Conservation (phyloP, 208 protist species). For the Trypanosoma avium region DNA sequence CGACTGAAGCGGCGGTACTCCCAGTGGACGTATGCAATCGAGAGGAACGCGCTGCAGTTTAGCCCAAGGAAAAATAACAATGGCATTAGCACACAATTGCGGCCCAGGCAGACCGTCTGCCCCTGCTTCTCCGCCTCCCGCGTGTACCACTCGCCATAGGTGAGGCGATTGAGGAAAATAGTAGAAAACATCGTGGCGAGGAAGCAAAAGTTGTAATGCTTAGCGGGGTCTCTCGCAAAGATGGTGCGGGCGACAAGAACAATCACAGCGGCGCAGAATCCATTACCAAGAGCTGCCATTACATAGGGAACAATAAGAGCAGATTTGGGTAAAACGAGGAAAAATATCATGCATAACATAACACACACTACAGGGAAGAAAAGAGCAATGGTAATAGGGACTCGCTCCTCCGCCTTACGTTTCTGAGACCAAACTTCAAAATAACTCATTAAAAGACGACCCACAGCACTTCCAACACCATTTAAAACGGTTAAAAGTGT, state of each 20-base stretch:
- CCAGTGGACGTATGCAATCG: constrained; percentile 45
- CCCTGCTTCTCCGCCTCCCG: constrained; percentile 11
- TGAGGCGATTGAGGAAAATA: constrained; percentile 28
- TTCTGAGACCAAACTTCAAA: constrained; percentile 36
- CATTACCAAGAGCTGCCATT: constrained; percentile 22
- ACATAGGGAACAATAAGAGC: constrained; percentile 4
- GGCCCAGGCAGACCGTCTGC: constrained; percentile 31
- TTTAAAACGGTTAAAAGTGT: constrained; percentile 25
- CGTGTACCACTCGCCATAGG: constrained; percentile 30
- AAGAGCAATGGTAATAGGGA: constrained; percentile 19
- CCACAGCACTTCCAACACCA: constrained; percentile 29
- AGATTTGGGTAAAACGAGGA: constrained; percentile 8
- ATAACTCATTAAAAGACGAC: constrained; percentile 25
- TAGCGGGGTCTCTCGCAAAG: constrained; percentile 31
- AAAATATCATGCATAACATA: constrained; percentile 7
- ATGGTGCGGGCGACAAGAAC: constrained; percentile 28
- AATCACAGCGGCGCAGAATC: constrained; percentile 16
- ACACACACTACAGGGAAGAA: constrained; percentile 6
- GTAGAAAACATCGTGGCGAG: constrained; percentile 12
- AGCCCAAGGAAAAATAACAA: constrained; percentile 49
- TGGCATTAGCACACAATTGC: constrained; percentile 48
- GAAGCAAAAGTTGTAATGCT: constrained; percentile 35
- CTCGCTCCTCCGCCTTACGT: constrained; percentile 25
- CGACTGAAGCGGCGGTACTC: constrained; percentile 32
- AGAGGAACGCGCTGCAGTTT: constrained; percentile 34